Conservation (phyloP, 441 rosid genomes). For the Gossypium lobatum region DNA sequence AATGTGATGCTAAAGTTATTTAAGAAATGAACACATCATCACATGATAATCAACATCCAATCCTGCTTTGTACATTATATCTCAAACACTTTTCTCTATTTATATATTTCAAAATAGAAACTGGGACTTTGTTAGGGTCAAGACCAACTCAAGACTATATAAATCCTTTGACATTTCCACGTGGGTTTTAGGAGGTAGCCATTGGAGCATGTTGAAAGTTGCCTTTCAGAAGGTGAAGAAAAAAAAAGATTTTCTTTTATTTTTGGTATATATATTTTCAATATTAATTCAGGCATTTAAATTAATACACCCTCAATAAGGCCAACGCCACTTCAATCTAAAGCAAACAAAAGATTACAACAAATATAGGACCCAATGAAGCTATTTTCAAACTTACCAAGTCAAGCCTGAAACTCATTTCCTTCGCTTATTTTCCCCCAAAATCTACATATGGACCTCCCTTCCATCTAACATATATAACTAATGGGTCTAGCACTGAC, state of each 20-base stretch:
- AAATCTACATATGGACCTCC: constrained; percentile 28
- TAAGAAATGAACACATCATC: constrained; percentile 9
- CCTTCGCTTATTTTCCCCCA: constrained; percentile 46
- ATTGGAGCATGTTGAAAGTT: constrained; percentile 16
- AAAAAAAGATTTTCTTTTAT: constrained; percentile 10
- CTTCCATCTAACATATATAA: constrained; percentile 10
- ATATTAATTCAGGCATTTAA: neutral
- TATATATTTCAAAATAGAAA: no score
- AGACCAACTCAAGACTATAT: neutral
- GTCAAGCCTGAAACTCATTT: constrained; percentile 36
- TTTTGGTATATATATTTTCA: neutral
- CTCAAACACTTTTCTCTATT: neutral
- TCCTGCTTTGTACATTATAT: neutral
- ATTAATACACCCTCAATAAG: constrained; percentile 19
- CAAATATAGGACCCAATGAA: constrained; percentile 24
- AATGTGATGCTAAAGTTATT: neutral
- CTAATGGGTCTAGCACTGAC: constrained; percentile 25
- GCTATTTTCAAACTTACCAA: constrained; percentile 48
- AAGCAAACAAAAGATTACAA: constrained; percentile 40
- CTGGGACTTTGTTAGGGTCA: neutral
- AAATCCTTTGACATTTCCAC: neutral
- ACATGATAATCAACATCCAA: neutral
- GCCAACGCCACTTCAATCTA: constrained; percentile 33
- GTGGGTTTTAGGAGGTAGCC: constrained; percentile 6
- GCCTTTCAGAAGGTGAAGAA: neutral